Base-by-base conservation (phyloP, 1,284 basidiomycete species). In the Coniophora puteana region DNA sequence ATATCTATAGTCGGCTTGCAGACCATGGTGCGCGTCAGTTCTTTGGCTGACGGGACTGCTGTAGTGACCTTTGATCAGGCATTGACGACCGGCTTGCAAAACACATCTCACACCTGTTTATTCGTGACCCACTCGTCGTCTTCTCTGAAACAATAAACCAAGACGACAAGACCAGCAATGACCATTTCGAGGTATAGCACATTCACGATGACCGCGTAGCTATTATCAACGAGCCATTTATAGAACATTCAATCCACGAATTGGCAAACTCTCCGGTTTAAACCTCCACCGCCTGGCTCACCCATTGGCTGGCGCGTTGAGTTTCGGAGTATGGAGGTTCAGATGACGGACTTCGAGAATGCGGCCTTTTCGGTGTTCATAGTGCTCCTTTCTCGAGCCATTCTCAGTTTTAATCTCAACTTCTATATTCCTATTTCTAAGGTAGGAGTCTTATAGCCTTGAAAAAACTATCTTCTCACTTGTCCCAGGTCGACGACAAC, bases 211-310 rank as follows among this genome's bases (percentile, higher is more conserved):
- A 23, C 27, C n/a, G 18, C 40, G 29, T 24, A 43, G 16, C 12
- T 27, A 31, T 47, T 12, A 41, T 43, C 46, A 49, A 41, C 28
- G 13, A 16, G 17, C 16, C 10, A 8, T 48, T 34, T 17, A 8
- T 49, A 92, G 87, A 99, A 98, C 58, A 85, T 99, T 25, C 96
- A 99, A 78, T 96, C 93, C 5, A 99, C 96, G 8, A 99, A 99
- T 61, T 99, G 96, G 96, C 96, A 99, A 68, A 98, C 96, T 1
- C 76, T 99, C 42, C 83, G 96, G 23, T 99, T 99, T 78, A 99
- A 99, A 65, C 96, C 96, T 5, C 96, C 96, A 6, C 93, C 93
- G 23, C 84, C 89, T 2, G 84, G 90, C 43, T 93, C 92, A 2
- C 62, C 80, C 14, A 98, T 99, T 45, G 96, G 96, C 21, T 99